A percentile compares a stretch with the other conserved stretches of the same genome.
phyloP scores from a whole-genome alignment of 495 filamentous ascomycete genomes.

The Aspergillus baeticus region DNA sequence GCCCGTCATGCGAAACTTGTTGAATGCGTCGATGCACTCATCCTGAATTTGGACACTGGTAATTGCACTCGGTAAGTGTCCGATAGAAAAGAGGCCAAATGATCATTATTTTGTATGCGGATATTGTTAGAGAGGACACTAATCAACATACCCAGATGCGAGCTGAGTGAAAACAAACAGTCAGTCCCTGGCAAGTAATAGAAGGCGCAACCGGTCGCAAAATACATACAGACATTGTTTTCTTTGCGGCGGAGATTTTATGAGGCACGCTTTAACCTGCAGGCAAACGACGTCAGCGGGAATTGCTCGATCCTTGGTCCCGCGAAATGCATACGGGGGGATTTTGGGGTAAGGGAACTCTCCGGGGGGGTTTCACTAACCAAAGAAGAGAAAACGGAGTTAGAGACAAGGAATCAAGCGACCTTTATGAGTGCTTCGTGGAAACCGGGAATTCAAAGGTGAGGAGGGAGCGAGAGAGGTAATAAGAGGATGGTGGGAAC shows the following conservation, averaged over 20 bases:
- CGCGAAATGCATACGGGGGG: neutral
- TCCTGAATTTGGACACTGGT: slow-evolving; percentile 71
- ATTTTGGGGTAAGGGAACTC: neutral
- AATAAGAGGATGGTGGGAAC: slow-evolving; percentile 24
- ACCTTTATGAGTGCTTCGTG: neutral
- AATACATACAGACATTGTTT: slow-evolving; percentile 43
- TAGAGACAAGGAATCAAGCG: neutral
- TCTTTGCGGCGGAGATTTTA: slow-evolving; percentile 22
- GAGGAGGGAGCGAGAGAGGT: slow-evolving; percentile 15
- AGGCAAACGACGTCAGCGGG: slow-evolving; percentile 32
- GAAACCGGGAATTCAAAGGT: slow-evolving; percentile 1
- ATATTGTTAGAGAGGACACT: slow-evolving; percentile 13
- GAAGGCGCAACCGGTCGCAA: neutral
- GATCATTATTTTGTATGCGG: neutral
- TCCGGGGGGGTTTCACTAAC: slow-evolving; percentile 6
- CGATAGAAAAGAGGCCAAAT: neutral
- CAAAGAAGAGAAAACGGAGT: slow-evolving; percentile 7
- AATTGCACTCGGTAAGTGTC: slow-evolving; percentile 22
- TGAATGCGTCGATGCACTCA: slow-evolving; percentile 81
- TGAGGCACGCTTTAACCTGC: slow-evolving; percentile 28
- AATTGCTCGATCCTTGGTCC: slow-evolving; percentile 14
- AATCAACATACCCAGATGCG: slow-evolving; percentile 43
- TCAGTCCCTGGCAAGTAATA: slow-evolving; percentile 10
- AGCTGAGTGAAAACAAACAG: slow-evolving; percentile 28
- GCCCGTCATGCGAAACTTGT: slow-evolving; percentile 87